phyloP scores from a whole-genome alignment of 1,284 basidiomycete genomes.

The Cryptococcus sp. region DNA sequence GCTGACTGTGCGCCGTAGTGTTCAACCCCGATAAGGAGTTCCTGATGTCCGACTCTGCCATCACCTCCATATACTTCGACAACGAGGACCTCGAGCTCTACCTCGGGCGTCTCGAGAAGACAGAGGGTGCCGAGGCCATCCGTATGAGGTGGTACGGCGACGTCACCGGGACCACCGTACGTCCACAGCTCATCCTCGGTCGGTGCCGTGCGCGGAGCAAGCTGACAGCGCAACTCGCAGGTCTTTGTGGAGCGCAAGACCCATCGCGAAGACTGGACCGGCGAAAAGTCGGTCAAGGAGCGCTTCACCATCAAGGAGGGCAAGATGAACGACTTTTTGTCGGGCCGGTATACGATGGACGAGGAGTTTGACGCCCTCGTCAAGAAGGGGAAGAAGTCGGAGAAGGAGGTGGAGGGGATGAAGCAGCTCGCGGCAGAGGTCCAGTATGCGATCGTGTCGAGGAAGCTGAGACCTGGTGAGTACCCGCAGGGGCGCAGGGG shows the following conservation, averaged over 20 bases:
- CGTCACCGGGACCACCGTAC: slow-evolving; percentile 68
- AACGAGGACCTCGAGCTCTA: slow-evolving; percentile 97
- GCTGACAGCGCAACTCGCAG: slow-evolving; percentile 46
- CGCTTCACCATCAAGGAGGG: slow-evolving; percentile 97
- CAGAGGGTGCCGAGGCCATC: slow-evolving; percentile 95
- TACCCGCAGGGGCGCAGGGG: no score
- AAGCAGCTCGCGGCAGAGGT: slow-evolving; percentile 95
- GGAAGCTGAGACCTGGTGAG: slow-evolving; percentile 74
- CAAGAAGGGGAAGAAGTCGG: slow-evolving; percentile 89
- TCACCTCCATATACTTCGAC: slow-evolving; percentile 61
- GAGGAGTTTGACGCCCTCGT: slow-evolving; percentile 86
- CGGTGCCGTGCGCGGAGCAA: neutral
- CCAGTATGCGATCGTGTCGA: slow-evolving; percentile 85
- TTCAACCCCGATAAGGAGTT: slow-evolving; percentile 97
- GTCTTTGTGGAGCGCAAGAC: slow-evolving; percentile 99
- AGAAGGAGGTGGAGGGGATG: slow-evolving; percentile 91
- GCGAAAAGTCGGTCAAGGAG: slow-evolving; percentile 98
- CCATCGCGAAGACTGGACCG: slow-evolving; percentile 98
- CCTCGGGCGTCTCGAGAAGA: slow-evolving; percentile 94
- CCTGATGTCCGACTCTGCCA: slow-evolving; percentile 76
- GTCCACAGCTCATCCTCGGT: slow-evolving; percentile 23
- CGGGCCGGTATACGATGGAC: slow-evolving; percentile 89
- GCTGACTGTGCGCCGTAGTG: slow-evolving; percentile 55
- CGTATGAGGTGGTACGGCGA: slow-evolving; percentile 99
- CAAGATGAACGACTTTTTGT: slow-evolving; percentile 86